A percentile compares a stretch with the other conserved stretches of the same genome.
Conservation (phyloP, 257 asterid genomes). For the Nicotiana knightiana region DNA sequence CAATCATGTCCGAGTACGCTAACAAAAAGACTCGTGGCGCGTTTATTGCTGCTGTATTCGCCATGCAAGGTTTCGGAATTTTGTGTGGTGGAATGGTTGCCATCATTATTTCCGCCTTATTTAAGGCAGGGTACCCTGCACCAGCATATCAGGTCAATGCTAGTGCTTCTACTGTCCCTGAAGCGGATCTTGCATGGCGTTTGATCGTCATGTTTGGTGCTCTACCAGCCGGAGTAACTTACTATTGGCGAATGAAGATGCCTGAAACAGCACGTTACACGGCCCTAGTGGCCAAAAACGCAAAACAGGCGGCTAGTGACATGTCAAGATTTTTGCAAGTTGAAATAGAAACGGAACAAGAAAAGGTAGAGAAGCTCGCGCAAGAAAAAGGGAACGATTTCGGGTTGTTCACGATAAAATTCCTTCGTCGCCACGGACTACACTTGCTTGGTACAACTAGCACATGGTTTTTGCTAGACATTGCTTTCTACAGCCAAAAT, state of each 20-base stretch:
- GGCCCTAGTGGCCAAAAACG: slow-evolving; percentile 8
- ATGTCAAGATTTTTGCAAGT: slow-evolving; percentile 11
- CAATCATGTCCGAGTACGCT: slow-evolving; percentile 9
- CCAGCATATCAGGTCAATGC: not conserved
- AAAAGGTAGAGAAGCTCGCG: not conserved
- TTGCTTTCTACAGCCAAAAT: slow-evolving; percentile 32
- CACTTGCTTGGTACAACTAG: slow-evolving; percentile 35
- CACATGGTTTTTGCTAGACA: slow-evolving; percentile 45
- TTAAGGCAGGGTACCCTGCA: slow-evolving; percentile 9
- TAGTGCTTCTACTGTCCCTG: not conserved
- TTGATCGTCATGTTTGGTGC: slow-evolving; percentile 6
- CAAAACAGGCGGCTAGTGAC: not conserved
- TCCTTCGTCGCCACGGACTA: slow-evolving; percentile 32
- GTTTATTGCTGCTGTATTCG: slow-evolving; percentile 7
- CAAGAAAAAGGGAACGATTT: not conserved
- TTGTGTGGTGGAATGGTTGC: slow-evolving; percentile 13
- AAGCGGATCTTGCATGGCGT: slow-evolving; percentile 10
- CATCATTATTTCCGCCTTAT: not conserved
- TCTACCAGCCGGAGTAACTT: slow-evolving; percentile 7
- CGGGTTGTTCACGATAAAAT: slow-evolving; percentile 15
- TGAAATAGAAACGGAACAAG: not conserved
- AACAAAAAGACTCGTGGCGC: slow-evolving; percentile 7
- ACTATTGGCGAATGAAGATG: slow-evolving; percentile 21
- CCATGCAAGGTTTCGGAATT: slow-evolving; percentile 18
- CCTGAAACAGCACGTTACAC: slow-evolving; percentile 16